Evolutionary conservation across 2,329 filamentous ascomycete species (phyloP), one percentile per base, ranked within the genome.

Genomic region (Lachnellula hyalina): DNA sequence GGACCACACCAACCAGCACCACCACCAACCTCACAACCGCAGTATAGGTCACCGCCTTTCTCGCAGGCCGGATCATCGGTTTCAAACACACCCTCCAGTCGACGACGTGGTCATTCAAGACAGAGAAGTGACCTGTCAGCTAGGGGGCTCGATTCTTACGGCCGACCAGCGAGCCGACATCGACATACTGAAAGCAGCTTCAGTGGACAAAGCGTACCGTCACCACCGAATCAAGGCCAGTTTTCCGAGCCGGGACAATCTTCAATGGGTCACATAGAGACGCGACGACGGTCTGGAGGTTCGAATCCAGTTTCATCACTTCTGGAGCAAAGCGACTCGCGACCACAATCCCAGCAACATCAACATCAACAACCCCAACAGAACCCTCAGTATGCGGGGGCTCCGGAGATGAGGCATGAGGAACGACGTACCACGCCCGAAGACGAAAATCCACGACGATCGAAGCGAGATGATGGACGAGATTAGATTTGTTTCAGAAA

Each of bases 111-210:
- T 47, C 85, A 88, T 67, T 81, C 79, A 47, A 78, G 86, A 60
- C 82, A 85, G 63, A 77, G 79, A 65, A 89, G 85, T 70, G 85
- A 87, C 66, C 69, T 82, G 56, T 74, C 75, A 9, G 75, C 64
- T 38, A 62, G 66, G 46, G 64, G 65, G 3, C 35, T 51, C 25
- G 64, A 67, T 44, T 58, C 60, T n/a, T 68, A 66, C 45, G 64
- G 78, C 58, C 71, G 75, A 46, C 70, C 72, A 12, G 62, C 66
- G 15, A 73, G 71, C 49, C 72, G 76, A n/a, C 66, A 69, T 55
- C 65, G 61, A n/a, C 61, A 66, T 19, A 63, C 59, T 9, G 65
- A 68, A 49, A 63, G 63, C 49, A 56, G 61, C 40, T 65, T 65
- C 47, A 61, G 58, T 35, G 55, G 49, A 8, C 63, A 62, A 45